Percentiles rank a stretch among this genome's conserved stretches.
These are phyloP conservation scores for Candolleomyces eurysporus DNA, from an alignment of 768 basidiomycete species.

Conservation along the genomic window DNA sequence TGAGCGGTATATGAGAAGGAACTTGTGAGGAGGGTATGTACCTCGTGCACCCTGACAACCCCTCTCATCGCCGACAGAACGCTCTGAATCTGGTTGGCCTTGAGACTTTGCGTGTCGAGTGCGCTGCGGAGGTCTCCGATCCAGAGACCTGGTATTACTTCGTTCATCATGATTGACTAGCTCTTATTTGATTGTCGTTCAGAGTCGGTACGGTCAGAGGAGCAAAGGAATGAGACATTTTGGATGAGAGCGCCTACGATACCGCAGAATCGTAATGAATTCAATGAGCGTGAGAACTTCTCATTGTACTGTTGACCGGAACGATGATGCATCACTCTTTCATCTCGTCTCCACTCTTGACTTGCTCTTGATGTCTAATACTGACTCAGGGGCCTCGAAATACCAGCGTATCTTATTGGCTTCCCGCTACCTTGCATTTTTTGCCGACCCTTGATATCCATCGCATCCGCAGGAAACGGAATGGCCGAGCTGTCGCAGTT, in stretches of 20 bases:
- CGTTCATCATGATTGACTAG: constrained; percentile 64
- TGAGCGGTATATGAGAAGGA: background rate
- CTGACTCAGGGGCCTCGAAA: too few relatives aligned
- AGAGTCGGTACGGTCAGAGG: background rate
- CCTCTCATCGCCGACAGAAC: constrained; percentile 75
- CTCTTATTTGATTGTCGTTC: background rate
- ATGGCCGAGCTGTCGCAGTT: too few relatives aligned
- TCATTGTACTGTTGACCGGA: too few relatives aligned
- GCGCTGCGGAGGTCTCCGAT: constrained; percentile 79
- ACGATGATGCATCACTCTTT: too few relatives aligned
- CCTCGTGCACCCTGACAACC: constrained; percentile 62
- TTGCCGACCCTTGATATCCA: too few relatives aligned
- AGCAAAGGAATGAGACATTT: background rate
- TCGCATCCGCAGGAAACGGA: too few relatives aligned
- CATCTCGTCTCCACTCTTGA: too few relatives aligned
- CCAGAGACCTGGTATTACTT: constrained; percentile 78
- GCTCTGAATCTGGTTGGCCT: constrained; percentile 68
- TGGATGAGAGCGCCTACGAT: too few relatives aligned
- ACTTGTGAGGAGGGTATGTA: constrained; percentile 22
- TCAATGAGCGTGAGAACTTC: too few relatives aligned
- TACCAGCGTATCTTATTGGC: too few relatives aligned
- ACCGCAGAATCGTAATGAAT: background rate
- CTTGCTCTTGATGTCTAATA: too few relatives aligned
- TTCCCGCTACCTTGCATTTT: too few relatives aligned
- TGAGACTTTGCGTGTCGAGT: constrained; percentile 56